A percentile compares a stretch with the other conserved stretches of the same genome.
These are phyloP conservation scores for Linnemannia hyalina DNA, from an alignment of 192 early-diverging fungal species.

Conservation along the genomic window DNA sequence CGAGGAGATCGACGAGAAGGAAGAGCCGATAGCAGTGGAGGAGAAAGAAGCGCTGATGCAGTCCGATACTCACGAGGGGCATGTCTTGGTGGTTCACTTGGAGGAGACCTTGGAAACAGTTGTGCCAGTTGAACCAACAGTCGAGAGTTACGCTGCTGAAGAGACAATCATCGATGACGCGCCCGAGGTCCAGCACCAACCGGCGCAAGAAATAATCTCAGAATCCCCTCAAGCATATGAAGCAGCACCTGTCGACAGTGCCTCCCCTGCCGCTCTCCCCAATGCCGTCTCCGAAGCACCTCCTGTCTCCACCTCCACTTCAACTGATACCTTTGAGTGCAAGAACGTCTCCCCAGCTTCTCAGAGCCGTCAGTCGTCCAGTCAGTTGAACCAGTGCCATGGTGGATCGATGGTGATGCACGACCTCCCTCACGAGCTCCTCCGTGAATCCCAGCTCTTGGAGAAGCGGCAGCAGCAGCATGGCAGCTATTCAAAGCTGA, in stretches of 20 bases:
- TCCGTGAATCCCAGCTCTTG: not conserved
- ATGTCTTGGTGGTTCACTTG: not conserved
- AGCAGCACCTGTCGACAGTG: not conserved
- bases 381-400: not conserved
- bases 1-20: not conserved
- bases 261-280: not conserved
- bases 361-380: constrained; percentile 7
- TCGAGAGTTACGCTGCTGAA: not conserved
- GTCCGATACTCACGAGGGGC: not conserved
- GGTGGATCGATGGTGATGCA: constrained; percentile 13
- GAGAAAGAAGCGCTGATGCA: not conserved
- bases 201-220: not conserved
- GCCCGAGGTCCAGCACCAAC: not conserved
- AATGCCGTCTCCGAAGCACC: not conserved
- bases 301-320: not conserved
- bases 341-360: constrained; percentile 7
- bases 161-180: not conserved
- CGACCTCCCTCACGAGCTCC: constrained; percentile 6
- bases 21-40: not conserved
- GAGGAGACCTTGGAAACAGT: not conserved
- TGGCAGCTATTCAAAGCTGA: not conserved
- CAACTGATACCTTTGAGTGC: not conserved
- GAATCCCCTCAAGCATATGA: not conserved
- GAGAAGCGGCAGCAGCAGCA: constrained; percentile 7
- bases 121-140: not conserved